These are phyloP conservation scores for Aureobasidium vineae DNA, from an alignment of 2,329 filamentous ascomycete species.

Conservation along the genomic window DNA sequence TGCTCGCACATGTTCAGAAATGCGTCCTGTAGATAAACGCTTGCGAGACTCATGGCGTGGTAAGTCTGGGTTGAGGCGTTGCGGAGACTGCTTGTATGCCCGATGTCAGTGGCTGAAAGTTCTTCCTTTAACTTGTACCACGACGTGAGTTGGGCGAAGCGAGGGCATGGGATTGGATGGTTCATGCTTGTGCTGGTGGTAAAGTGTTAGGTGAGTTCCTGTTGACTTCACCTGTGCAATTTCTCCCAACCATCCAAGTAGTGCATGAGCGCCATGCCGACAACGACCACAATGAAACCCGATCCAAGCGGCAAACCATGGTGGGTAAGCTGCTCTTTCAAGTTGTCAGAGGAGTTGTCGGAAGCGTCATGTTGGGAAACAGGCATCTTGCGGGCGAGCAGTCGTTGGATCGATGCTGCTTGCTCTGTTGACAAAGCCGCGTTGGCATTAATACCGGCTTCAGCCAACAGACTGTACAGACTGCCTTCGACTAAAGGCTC, in stretches of 20 bases:
- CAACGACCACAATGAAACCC: slow-evolving; percentile 15
- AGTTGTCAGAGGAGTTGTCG: not conserved
- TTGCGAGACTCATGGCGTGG: not conserved
- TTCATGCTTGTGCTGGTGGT: slow-evolving; percentile 11
- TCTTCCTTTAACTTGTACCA: not conserved
- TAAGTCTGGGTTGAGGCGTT: not conserved
- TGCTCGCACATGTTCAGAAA: not conserved
- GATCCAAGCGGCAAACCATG: slow-evolving; percentile 21
- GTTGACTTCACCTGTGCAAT: slow-evolving; percentile 25
- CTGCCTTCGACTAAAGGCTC: slow-evolving; percentile 6
- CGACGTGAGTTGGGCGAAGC: slow-evolving; percentile 3
- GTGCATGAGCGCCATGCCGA: slow-evolving; percentile 25
- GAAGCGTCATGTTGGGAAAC: not conserved
- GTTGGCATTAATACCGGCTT: slow-evolving; percentile 18
- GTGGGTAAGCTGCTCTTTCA: slow-evolving; percentile 18
- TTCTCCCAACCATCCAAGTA: slow-evolving; percentile 26
- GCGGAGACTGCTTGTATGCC: slow-evolving; percentile 12
- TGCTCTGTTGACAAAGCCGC: slow-evolving; percentile 19
- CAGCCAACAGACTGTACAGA: slow-evolving; percentile 12
- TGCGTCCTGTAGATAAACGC: not conserved
- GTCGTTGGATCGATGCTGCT: slow-evolving; percentile 14
- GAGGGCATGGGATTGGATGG: not conserved
- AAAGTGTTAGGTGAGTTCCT: slow-evolving; percentile 5
- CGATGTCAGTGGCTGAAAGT: slow-evolving; percentile 13
- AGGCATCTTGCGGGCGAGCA: slow-evolving; percentile 18